Evolutionary conservation across 257 asterid genomes (phyloP).

Genomic region (Forsythia suspensa): DNA sequence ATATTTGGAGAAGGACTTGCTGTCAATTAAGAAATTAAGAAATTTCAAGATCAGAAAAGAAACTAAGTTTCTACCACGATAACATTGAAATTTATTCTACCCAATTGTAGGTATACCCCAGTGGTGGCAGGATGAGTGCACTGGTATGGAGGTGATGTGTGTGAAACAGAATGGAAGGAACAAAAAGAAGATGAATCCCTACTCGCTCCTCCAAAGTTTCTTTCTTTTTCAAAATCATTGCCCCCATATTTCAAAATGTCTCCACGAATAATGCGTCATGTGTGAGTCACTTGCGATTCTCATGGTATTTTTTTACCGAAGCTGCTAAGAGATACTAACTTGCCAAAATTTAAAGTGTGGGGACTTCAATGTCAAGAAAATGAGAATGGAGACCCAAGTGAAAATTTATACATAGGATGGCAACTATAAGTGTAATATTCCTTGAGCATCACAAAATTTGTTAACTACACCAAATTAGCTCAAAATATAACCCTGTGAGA

Average conservation of each 20-base stretch:
- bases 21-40: background rate
- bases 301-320: background rate
- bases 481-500: background rate
- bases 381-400: background rate
- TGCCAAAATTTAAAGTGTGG: too few species aligned
- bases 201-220: background rate
- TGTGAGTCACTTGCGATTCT: background rate
- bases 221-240: background rate
- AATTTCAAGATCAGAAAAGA: background rate
- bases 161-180: background rate
- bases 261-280: background rate
- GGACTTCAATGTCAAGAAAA: too few species aligned
- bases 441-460: background rate
- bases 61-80: background rate
- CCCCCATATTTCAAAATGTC: background rate
- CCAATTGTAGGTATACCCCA: background rate
- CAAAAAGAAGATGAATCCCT: background rate
- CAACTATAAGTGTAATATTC: background rate
- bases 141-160: background rate
- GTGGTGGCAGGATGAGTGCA: background rate
- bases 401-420: background rate
- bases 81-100: background rate
- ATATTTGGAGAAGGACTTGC: background rate
- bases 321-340: too few species aligned
- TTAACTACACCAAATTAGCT: background rate